Percentiles rank a stretch among this genome's conserved stretches.
phyloP scores from a whole-genome alignment of 768 basidiomycete genomes.

The Hericium alpestre region DNA sequence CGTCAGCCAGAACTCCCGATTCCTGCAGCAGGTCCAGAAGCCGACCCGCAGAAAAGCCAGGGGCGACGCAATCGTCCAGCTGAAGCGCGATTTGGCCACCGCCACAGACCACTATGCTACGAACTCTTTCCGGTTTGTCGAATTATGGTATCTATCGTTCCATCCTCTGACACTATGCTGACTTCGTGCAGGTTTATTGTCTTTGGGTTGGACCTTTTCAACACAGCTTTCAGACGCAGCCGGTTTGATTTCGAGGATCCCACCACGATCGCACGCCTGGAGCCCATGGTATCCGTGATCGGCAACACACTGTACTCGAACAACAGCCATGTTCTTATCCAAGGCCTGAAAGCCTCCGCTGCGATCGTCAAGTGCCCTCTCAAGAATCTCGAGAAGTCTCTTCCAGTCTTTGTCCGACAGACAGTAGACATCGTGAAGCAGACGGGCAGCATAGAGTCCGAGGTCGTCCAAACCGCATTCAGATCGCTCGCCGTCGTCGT shows the following conservation, averaged over 20 bases:
- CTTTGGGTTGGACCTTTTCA: conserved; percentile 87
- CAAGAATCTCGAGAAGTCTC: conserved; percentile 57
- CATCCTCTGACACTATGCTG: conserved; percentile 1
- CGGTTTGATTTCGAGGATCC: conserved; percentile 77
- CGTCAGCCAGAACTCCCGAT: conserved; percentile 82
- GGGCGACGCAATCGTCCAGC: conserved; percentile 59
- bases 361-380: conserved; percentile 79
- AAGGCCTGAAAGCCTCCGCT: conserved; percentile 71
- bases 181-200: conserved; percentile 56
- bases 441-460: conserved; percentile 79
- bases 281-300: conserved; percentile 75
- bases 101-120: conserved; percentile 65
- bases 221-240: conserved; percentile 75
- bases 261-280: conserved; percentile 69
- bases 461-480: conserved; percentile 80
- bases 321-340: conserved; percentile 59
- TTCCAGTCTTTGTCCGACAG: conserved; percentile 77
- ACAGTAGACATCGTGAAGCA: conserved; percentile 75
- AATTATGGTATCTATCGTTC: background rate
- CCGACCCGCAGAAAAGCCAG: conserved; percentile 25
- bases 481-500: conserved; percentile 78
- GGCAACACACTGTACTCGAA: conserved; percentile 89
- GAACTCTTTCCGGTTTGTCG: conserved; percentile 75
- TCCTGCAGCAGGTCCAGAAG: conserved; percentile 53
- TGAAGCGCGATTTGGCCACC: conserved; percentile 49